These are phyloP conservation scores for Solanum hybrid DNA, from an alignment of 305 asterid species.

Conservation along the genomic window DNA sequence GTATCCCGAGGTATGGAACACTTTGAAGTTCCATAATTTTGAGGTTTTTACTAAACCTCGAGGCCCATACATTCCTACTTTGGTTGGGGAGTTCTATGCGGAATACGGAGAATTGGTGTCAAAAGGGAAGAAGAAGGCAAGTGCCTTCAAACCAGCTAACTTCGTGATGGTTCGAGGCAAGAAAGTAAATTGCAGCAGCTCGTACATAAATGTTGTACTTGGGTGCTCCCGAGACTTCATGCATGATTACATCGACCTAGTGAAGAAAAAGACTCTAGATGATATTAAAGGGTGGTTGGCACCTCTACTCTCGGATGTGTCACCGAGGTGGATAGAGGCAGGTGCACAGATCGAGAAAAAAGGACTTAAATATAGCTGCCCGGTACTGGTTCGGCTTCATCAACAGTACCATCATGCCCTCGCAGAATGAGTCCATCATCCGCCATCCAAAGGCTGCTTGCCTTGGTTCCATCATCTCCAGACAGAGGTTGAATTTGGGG, in stretches of 20 bases:
- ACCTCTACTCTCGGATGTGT: neutral
- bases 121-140: neutral
- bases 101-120: no score
- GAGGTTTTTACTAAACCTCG: no score
- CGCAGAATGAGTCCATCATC: neutral
- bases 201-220: no score
- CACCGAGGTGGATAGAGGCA: neutral
- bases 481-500: neutral
- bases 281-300: neutral
- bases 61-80: no score
- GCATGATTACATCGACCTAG: neutral
- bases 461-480: neutral
- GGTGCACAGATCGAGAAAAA: neutral
- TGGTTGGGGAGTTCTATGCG: no score
- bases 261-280: neutral
- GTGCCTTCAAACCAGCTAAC: no score
- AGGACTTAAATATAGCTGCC: neutral
- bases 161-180: no score
- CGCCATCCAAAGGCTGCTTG: neutral
- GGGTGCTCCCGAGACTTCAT: neutral
- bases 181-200: no score
- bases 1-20: no score
- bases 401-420: neutral
- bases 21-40: no score
- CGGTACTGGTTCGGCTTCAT: neutral